A percentile compares a stretch with the other conserved stretches of the same genome.
Conservation (phyloP, 1,284 basidiomycete species). For the Sanghuangporus sanghuang region DNA sequence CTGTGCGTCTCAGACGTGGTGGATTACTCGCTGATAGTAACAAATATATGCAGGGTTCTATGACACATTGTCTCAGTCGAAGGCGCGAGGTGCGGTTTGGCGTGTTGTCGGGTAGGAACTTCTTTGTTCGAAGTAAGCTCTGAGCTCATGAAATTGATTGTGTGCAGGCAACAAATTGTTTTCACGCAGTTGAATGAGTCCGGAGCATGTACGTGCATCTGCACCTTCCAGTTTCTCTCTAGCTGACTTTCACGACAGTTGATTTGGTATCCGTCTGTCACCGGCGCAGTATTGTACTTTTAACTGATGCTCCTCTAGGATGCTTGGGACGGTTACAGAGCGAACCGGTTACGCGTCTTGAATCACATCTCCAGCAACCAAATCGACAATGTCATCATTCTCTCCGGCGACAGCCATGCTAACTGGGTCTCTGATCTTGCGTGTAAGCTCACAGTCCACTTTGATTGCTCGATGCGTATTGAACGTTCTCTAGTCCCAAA, state of each 20-base stretch:
- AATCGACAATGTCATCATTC: conserved; percentile 54
- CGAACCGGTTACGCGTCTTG: conserved; percentile 53
- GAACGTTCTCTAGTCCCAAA: conserved; percentile 35
- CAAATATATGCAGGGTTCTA: conserved; percentile 41
- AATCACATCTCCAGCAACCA: conserved; percentile 46
- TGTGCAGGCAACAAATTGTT: conserved; percentile 47
- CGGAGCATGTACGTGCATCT: conserved; percentile 31
- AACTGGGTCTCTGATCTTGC: conserved; percentile 58
- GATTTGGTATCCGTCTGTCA: conserved; percentile 15
- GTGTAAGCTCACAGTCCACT: conserved; percentile 32
- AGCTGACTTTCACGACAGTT: conserved; percentile 5
- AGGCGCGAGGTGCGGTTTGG: conserved; percentile 51
- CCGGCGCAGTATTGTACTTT: background rate
- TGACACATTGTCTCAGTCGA: conserved; percentile 42
- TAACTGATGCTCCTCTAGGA: conserved; percentile 33
- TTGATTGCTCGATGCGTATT: background rate
- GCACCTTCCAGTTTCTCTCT: background rate
- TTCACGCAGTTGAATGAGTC: conserved; percentile 44
- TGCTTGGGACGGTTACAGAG: conserved; percentile 61
- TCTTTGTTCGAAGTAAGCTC: background rate
- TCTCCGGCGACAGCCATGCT: conserved; percentile 63
- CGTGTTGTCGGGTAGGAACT: conserved; percentile 45
- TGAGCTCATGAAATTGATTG: background rate
- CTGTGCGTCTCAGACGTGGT: conserved; percentile 29
- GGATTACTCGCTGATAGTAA: background rate